Conservation (phyloP, 176 grass and related monocot species). For the Tuctoria greenei region DNA sequence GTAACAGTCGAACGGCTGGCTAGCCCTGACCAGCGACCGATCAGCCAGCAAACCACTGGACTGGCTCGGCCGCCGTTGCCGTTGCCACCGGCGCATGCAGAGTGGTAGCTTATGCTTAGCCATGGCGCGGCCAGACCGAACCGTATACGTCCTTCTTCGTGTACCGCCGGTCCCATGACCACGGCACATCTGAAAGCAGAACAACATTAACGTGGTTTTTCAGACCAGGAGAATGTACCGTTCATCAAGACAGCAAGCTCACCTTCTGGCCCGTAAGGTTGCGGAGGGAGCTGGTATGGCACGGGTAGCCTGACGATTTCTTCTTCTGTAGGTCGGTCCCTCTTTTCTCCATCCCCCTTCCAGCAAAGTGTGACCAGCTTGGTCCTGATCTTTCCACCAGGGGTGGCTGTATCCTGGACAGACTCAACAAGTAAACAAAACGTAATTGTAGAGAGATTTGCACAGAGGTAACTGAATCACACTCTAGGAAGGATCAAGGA, state of each 20-base stretch:
- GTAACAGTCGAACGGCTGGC: no score
- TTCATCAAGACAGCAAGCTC: background rate
- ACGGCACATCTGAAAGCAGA: constrained; percentile 71
- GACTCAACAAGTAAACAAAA: background rate
- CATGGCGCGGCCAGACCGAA: constrained; percentile 74
- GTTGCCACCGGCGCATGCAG: background rate
- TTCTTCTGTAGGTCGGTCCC: constrained; percentile 22
- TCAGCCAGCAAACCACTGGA: background rate
- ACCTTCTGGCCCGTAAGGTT: constrained; percentile 68
- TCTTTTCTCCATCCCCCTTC: constrained; percentile 49
- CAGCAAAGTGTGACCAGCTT: constrained; percentile 68
- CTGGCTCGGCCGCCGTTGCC: background rate
- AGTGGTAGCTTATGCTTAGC: constrained; percentile 22
- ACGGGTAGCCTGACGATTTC: constrained; percentile 63
- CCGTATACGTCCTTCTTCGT: constrained; percentile 84
- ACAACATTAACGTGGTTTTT: background rate
- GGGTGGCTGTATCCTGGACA: constrained; percentile 24
- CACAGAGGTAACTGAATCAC: background rate
- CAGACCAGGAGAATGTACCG: background rate
- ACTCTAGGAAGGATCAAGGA: background rate
- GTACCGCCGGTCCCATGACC: constrained; percentile 93
- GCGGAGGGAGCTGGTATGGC: constrained; percentile 84
- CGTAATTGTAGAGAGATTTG: background rate
- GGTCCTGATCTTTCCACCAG: constrained; percentile 40
- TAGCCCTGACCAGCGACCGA: background rate